Conservation (phyloP, 2,329 filamentous ascomycete genomes). For the Drechslerella dactyloides region DNA sequence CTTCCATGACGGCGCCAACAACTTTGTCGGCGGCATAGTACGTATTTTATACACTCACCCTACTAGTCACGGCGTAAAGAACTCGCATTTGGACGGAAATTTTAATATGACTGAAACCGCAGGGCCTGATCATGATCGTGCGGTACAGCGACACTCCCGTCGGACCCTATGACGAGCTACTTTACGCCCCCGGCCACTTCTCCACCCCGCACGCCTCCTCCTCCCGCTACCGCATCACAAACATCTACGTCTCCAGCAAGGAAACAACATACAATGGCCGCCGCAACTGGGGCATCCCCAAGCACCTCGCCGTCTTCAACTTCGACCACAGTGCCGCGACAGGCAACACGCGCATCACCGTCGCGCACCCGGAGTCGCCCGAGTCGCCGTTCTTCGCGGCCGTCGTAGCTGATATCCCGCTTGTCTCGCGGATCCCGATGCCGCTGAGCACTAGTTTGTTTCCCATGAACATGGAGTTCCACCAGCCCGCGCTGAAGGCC, state of each 20-base stretch:
- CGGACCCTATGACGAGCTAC: slow-evolving; percentile 65
- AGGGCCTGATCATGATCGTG: slow-evolving; percentile 62
- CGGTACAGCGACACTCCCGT: slow-evolving; percentile 64
- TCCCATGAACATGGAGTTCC: slow-evolving; percentile 40
- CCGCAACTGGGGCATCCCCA: slow-evolving; percentile 65
- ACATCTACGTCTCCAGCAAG: slow-evolving; percentile 65
- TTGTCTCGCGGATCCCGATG: slow-evolving; percentile 25
- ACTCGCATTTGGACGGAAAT: slow-evolving; percentile 52
- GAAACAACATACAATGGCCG: slow-evolving; percentile 64
- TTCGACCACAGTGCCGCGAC: slow-evolving; percentile 55
- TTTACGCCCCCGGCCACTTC: slow-evolving; percentile 62
- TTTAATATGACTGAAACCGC: slow-evolving; percentile 65
- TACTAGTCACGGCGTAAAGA: background rate
- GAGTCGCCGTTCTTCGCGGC: slow-evolving; percentile 37
- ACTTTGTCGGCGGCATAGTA: slow-evolving; percentile 32
- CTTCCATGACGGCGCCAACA: slow-evolving; percentile 28
- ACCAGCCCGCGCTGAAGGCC: slow-evolving; percentile 32
- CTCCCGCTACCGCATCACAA: slow-evolving; percentile 61
- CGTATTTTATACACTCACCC: slow-evolving; percentile 4
- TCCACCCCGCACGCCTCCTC: slow-evolving; percentile 58
- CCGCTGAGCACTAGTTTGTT: slow-evolving; percentile 34
- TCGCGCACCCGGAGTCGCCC: slow-evolving; percentile 38
- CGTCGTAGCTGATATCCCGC: slow-evolving; percentile 36
- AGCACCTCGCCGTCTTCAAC: slow-evolving; percentile 64
- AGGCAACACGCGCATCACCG: slow-evolving; percentile 30